Evolutionary conservation across 306 rosid genomes (phyloP).

Genomic region (Vicia sativa): DNA sequence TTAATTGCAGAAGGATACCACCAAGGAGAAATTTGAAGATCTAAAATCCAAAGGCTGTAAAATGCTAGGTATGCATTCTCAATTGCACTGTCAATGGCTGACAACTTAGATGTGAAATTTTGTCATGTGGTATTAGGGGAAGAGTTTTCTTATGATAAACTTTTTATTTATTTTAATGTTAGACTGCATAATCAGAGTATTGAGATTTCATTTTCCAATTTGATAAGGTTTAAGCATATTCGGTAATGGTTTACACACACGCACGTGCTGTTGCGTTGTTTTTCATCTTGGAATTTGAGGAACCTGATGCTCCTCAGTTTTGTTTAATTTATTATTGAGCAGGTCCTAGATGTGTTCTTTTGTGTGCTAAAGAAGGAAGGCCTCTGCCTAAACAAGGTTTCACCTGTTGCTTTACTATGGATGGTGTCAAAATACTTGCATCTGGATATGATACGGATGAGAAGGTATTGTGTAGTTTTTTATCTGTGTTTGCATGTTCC

Average conservation of each 20-base stretch:
- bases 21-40: too few relatives aligned
- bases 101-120: not conserved
- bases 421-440: conserved; percentile 85
- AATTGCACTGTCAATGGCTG: too few relatives aligned
- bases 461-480: conserved; percentile 56
- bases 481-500: conserved; percentile 30
- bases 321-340: conserved; percentile 38
- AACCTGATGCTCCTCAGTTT: conserved; percentile 16
- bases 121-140: not conserved
- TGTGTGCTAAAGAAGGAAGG: conserved; percentile 69
- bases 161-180: conserved; percentile 9
- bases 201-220: conserved; percentile 28
- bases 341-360: conserved; percentile 91
- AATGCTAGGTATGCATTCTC: too few relatives aligned
- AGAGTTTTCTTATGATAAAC: not conserved
- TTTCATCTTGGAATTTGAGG: conserved; percentile 17
- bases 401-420: too few relatives aligned
- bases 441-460: conserved; percentile 84
- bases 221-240: conserved; percentile 14
- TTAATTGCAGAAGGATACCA: too few relatives aligned
- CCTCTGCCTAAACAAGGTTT: conserved; percentile 74
- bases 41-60: too few relatives aligned
- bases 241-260: conserved; percentile 3
- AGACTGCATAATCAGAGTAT: not conserved
- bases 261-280: conserved; percentile 3